phyloP scores from a whole-genome alignment of 345 rosid species.

The Boechera divaricarpa region DNA sequence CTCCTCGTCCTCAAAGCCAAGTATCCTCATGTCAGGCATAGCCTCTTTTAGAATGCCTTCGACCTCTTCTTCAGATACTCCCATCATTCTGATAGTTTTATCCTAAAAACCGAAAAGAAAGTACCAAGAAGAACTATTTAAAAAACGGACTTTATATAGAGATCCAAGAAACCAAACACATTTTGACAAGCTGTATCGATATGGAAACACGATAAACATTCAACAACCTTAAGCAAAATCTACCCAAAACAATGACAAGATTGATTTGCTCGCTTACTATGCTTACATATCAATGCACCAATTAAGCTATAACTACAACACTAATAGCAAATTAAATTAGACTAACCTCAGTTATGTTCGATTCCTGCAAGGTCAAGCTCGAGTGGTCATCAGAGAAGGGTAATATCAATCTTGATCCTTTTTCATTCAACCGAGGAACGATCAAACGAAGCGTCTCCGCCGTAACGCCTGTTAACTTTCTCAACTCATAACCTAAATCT shows the following conservation, averaged over 20 bases:
- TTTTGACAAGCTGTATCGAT: neutral
- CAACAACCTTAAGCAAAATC: neutral
- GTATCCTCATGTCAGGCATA: conserved; percentile 65
- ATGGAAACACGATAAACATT: too few species aligned
- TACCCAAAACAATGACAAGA: neutral
- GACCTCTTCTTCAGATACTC: conserved; percentile 77
- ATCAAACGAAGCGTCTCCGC: conserved; percentile 77
- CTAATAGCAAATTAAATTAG: neutral
- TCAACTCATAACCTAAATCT: conserved; percentile 75
- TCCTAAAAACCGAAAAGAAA: conserved; percentile 47
- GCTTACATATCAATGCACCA: neutral
- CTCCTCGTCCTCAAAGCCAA: conserved; percentile 94
- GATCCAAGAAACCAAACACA: too few species aligned
- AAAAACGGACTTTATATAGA: too few species aligned
- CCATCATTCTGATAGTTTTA: conserved; percentile 89
- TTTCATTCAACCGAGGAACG: conserved; percentile 59
- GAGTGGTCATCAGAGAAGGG: conserved; percentile 78
- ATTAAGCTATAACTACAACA: neutral
- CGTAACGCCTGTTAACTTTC: conserved; percentile 69
- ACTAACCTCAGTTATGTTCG: conserved; percentile 63
- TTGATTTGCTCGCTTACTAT: neutral
- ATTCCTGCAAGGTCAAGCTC: conserved; percentile 56
- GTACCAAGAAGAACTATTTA: neutral
- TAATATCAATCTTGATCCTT: conserved; percentile 69
- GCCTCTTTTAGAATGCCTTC: conserved; percentile 58